Evolutionary conservation across 345 rosid species (phyloP).

Genomic region (Lenwebbia sp.): DNA sequence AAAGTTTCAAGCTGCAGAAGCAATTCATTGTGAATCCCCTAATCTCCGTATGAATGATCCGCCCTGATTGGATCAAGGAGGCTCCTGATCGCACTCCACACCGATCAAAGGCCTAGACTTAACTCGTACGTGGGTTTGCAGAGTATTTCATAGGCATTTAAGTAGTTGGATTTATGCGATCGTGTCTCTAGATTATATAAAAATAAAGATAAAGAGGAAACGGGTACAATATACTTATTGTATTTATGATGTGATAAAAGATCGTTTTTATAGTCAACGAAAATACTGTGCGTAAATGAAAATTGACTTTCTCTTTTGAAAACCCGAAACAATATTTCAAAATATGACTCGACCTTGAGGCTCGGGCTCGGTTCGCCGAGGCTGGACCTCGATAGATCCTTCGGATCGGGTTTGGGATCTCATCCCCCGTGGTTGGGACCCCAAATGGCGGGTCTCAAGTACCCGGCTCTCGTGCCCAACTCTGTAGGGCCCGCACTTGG

Average conservation of each 20-base stretch:
- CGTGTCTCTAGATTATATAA: too few relatives aligned
- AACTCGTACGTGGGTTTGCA: too few relatives aligned
- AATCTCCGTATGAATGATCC: not conserved
- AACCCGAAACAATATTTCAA: too few relatives aligned
- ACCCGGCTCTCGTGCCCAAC: not conserved
- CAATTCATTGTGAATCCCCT: not conserved
- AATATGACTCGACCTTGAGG: not conserved
- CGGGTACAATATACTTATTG: too few relatives aligned
- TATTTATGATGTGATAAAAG: too few relatives aligned
- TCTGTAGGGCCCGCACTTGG: not conserved
- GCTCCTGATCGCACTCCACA: too few relatives aligned
- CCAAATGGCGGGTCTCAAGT: not conserved
- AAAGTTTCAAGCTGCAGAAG: not conserved
- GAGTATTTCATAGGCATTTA: too few relatives aligned
- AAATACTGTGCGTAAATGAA: not conserved
- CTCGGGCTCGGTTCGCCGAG: not conserved
- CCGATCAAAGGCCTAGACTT: too few relatives aligned
- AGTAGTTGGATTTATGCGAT: too few relatives aligned
- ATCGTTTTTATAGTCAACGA: too few relatives aligned
- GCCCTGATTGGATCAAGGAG: too few relatives aligned
- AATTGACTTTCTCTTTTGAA: not conserved
- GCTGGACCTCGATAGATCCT: not conserved
- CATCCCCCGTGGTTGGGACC: not conserved
- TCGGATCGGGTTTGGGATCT: not conserved
- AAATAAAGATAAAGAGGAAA: too few relatives aligned